Conservation (phyloP, 2,329 filamentous ascomycete genomes). For the Trichoderma sp. region DNA sequence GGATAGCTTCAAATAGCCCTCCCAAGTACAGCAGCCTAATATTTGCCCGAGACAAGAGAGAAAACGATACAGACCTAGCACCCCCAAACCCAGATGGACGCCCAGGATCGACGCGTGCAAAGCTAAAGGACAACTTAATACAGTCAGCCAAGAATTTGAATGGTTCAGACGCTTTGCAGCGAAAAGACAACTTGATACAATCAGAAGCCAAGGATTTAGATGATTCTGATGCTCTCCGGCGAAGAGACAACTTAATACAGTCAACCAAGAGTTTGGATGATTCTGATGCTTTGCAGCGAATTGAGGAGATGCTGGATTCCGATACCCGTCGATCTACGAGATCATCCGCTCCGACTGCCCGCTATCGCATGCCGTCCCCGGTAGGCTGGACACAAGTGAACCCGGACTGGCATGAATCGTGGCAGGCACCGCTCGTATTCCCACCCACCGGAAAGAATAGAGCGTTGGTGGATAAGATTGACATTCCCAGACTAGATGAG, state of each 20-base stretch:
- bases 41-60: background rate
- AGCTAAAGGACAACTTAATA: slow-evolving; percentile 30
- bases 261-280: background rate
- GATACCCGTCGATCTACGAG: slow-evolving; percentile 29
- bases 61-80: background rate
- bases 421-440: slow-evolving; percentile 61
- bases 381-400: slow-evolving; percentile 51
- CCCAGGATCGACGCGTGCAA: slow-evolving; percentile 11
- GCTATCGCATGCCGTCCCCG: slow-evolving; percentile 21
- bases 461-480: slow-evolving; percentile 65
- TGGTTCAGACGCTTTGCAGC: background rate
- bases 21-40: background rate
- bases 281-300: background rate
- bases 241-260: slow-evolving; percentile 21
- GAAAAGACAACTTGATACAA: too few relatives aligned
- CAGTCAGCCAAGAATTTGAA: background rate
- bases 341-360: slow-evolving; percentile 20
- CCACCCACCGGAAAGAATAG: slow-evolving; percentile 56
- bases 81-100: background rate
- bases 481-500: slow-evolving; percentile 75
- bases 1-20: background rate
- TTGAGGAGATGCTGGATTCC: slow-evolving; percentile 5
- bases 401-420: slow-evolving; percentile 49
- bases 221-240: background rate
- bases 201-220: background rate